Conservation (phyloP, 148 eudicot species). For the Agrostemma githago region DNA sequence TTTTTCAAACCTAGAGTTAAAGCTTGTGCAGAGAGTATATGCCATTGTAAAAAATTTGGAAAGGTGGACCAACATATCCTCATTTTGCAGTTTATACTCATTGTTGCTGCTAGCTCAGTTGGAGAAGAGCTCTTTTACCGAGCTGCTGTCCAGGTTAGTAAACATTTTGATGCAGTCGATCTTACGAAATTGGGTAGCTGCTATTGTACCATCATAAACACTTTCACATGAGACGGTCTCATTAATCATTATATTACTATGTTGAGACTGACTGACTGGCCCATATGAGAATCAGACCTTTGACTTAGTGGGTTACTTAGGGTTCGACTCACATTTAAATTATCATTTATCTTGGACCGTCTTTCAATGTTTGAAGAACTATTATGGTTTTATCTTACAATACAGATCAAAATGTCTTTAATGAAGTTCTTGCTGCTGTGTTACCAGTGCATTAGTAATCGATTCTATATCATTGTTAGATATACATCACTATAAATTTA, state of each 20-base stretch:
- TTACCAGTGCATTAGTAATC: not conserved
- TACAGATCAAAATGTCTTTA: not conserved
- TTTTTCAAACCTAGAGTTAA: not conserved
- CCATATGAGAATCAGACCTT: too few species aligned
- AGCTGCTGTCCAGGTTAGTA: constrained; percentile 91
- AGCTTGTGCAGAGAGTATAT: not conserved
- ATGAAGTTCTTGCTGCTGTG: not conserved
- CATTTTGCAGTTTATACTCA: constrained; percentile 68
- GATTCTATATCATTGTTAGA: not conserved
- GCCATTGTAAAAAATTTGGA: not conserved
- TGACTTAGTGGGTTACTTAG: too few species aligned
- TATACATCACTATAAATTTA: not conserved
- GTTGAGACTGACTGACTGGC: too few species aligned
- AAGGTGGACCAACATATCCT: constrained; percentile 11
- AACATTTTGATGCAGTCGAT: not conserved
- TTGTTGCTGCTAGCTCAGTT: constrained; percentile 94
- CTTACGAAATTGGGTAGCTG: not conserved
- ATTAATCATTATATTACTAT: too few species aligned
- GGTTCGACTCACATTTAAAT: too few species aligned
- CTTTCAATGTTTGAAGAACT: too few species aligned
- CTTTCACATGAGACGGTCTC: too few species aligned
- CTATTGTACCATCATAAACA: too few species aligned
- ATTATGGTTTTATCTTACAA: not conserved
- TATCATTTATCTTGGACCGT: too few species aligned
- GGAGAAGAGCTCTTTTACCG: constrained; percentile 99